These are phyloP conservation scores for Lomentospora prolificans DNA, from an alignment of 2,329 filamentous ascomycete genomes.

Conservation along the genomic window DNA sequence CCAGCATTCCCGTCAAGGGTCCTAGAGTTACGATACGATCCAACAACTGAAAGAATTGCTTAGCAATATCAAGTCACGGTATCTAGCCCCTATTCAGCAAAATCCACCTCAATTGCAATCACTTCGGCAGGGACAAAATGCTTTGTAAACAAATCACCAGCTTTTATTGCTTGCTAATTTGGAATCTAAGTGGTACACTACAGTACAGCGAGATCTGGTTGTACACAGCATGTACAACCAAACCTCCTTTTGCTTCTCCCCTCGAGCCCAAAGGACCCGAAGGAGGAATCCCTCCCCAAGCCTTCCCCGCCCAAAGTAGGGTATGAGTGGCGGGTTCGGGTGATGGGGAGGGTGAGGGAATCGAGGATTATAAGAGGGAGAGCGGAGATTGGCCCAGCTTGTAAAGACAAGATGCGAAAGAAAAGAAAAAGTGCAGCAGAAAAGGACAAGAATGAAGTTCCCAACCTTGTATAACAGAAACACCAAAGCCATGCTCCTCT, in stretches of 20 bases:
- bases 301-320: background rate
- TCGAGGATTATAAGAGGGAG: background rate
- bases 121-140: too few species aligned
- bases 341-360: background rate
- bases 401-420: background rate
- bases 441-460: background rate
- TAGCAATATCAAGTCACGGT: too few species aligned
- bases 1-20: too few species aligned
- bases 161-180: slow-evolving; percentile 1
- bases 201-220: background rate
- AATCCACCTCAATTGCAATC: too few species aligned
- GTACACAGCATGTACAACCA: background rate
- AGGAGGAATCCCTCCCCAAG: background rate
- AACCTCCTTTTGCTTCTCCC: background rate
- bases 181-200: background rate
- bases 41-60: too few species aligned
- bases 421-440: background rate
- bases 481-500: slow-evolving; percentile 7
- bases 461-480: slow-evolving; percentile 5
- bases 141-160: background rate
- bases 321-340: background rate
- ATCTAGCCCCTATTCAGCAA: too few species aligned
- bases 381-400: slow-evolving; percentile 7
- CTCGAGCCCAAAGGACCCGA: too few species aligned
- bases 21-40: too few species aligned